Base-by-base conservation (phyloP, 345 rosid species). In the Clausena lansium region DNA sequence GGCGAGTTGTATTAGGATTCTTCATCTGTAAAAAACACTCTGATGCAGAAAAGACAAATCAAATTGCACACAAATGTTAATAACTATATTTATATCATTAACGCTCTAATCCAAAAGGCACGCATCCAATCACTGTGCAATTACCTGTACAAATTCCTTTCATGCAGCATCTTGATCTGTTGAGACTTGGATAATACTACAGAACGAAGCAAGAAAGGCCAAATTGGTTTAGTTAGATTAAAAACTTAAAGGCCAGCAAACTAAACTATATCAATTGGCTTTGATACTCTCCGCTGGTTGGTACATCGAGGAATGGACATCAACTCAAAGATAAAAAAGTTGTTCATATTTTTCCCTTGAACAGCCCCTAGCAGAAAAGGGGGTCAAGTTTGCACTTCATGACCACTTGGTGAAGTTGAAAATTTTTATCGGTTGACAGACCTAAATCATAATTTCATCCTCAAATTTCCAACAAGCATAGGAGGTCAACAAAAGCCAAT, bases 11-110 rank as follows among this genome's bases (percentile, higher is more conserved):
- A 84, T 89, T 91, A 30, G 98, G 98, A 91, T 89, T 92, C 87
- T 97, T 97, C 99, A 97, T 94, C 87, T 93, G 98, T 86, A 97
- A 89, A 86, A 97, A 97, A 84, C 99, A 97, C 87, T 97, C 99
- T 97, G 91, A 78, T 69, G 47, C 81, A 83, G 75, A 78, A 30
- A 67, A 68, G 73, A 67, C 19, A 54, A 63, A 67, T 77, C 60
- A 81, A 85, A 64, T 10, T 59, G 15, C 58, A 76, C 58, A 35
- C 59, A 71, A 62, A 64, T 5, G 66, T 20, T 20, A 32, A 78
- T 19, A 61, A 74, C 59, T 58, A 65, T 17, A 76, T 25, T 64
- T 52, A 73, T 36, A 32, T 45, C 8, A 60, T 28, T 50, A 57
- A 71, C 45, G 33, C 47, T 38, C 58, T 24, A 52, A 33, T 58